phyloP scores from a whole-genome alignment of 345 rosid genomes.

The Pugionium cornutum region DNA sequence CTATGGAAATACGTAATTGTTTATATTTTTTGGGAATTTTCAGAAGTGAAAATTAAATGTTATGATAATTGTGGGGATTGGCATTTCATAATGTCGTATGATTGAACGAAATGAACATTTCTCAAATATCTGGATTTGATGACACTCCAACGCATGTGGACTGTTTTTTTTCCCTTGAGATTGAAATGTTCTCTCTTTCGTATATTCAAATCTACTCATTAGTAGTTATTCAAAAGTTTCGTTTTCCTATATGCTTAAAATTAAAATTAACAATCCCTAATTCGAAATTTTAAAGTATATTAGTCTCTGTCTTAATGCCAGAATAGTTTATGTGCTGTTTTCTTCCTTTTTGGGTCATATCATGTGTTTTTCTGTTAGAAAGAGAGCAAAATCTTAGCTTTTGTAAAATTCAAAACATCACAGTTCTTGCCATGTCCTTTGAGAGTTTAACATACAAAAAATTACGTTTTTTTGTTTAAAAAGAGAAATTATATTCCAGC shows the following conservation, averaged over 20 bases:
- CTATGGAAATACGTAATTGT: neutral
- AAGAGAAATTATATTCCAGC: neutral
- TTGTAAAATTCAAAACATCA: neutral
- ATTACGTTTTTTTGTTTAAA: neutral
- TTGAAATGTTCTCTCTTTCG: neutral
- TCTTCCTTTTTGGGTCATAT: neutral
- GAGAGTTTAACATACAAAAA: no score
- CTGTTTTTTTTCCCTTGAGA: neutral
- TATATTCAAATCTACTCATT: neutral
- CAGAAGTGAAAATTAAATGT: neutral
- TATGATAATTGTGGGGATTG: neutral
- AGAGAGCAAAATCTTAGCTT: neutral
- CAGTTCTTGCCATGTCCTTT: neutral
- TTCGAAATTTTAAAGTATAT: neutral
- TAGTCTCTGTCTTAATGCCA: neutral
- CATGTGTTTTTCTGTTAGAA: neutral
- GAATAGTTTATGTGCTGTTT: neutral
- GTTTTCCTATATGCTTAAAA: neutral
- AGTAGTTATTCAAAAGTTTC: neutral
- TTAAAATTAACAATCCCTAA: neutral
- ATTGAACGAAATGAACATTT: conserved; percentile 8
- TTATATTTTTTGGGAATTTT: neutral
- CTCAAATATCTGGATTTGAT: conserved; percentile 7
- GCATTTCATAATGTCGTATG: conserved; percentile 1
- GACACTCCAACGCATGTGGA: conserved; percentile 34